Base-by-base conservation (phyloP, 306 rosid species). In the Arachis stenosperma region DNA sequence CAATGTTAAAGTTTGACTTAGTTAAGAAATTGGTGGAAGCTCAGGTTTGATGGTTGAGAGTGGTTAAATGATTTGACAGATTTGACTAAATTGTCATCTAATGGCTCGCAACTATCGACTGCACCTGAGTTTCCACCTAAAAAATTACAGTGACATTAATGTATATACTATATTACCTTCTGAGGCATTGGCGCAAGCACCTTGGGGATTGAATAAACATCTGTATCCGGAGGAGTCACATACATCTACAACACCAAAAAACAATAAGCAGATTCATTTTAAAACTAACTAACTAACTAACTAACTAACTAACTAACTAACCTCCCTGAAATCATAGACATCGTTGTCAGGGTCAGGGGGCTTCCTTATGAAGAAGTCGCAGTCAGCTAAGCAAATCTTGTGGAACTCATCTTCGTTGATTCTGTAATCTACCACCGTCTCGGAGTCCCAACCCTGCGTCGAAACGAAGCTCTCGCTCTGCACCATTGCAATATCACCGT, bases 211-310 rank as follows among this genome's bases (percentile, higher is more conserved):
- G 96, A 85, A 83, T 93, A 93, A 72, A 93, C 84, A 83, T 93
- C 98, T 44, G 96, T 93, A 76, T 91, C 97, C 4, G 97, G 98
- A 86, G 97, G 97, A 85, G 98, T 93, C 62, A 91, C 98, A 73
- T 93, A 93, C 94, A 90, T 91, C 98, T 93, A 70, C 74, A 76
- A 63, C 30, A 52, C 15, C 51, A 48, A 11, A 48, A 3, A 51
- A 51, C 17, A 44, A 6, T 6, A 44, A 44, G 9, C 9, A 8
- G 9, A 8, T 8, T 6, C 51, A 46, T 1, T 46, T 46, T 11
- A 46, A 10, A 46, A 9, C 53, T 48, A 11, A 6, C 5, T 48
- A 11, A 12, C 54, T 11, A 48, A 12, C 54, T 48, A 46, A 9
- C 54, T 48, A 46, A 9, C 53, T 48, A 3, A 44, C 41, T 15